Percentiles rank a stretch among this genome's conserved stretches.
Evolutionary conservation across 1,139 yeast genomes (phyloP).

Genomic region (Meyerozyma carpophila): DNA sequence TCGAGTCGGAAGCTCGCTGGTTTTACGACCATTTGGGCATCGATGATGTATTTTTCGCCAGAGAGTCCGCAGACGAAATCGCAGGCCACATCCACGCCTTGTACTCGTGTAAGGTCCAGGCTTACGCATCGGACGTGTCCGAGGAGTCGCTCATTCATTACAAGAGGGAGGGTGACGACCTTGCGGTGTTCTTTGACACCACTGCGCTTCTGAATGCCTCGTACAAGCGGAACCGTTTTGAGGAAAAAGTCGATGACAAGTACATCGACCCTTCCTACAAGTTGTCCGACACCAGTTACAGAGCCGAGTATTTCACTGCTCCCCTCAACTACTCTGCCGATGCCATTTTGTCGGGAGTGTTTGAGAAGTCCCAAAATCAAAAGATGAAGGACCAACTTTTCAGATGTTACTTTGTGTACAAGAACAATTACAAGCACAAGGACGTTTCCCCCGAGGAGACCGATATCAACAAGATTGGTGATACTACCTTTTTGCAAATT

Average conservation of each 20-base stretch:
- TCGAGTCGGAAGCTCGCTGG: constrained; percentile 86
- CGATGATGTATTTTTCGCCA: constrained; percentile 87
- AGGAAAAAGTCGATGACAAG: constrained; percentile 71
- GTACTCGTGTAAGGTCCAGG: constrained; percentile 90
- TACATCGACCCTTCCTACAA: constrained; percentile 57
- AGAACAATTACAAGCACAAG: constrained; percentile 51
- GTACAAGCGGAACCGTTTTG: constrained; percentile 40
- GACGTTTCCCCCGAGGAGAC: constrained; percentile 32
- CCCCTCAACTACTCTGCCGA: constrained; percentile 46
- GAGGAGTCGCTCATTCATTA: constrained; percentile 59
- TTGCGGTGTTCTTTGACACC: constrained; percentile 89
- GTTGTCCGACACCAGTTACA: constrained; percentile 42
- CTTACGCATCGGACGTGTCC: constrained; percentile 50
- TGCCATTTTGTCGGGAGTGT: constrained; percentile 41
- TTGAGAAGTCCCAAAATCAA: constrained; percentile 24
- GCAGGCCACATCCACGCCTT: constrained; percentile 81
- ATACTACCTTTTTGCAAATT: constrained; percentile 70
- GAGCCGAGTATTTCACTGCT: constrained; percentile 84
- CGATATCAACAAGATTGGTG: constrained; percentile 67
- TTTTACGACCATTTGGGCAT: constrained; percentile 85
- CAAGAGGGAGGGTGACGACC: constrained; percentile 72
- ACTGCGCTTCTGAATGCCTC: constrained; percentile 36
- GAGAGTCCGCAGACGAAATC: constrained; percentile 75
- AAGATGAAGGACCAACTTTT: constrained; percentile 46
- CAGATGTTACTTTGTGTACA: constrained; percentile 82